These are phyloP conservation scores for Suillus subaureus DNA, from an alignment of 768 basidiomycete species.

Conservation along the genomic window DNA sequence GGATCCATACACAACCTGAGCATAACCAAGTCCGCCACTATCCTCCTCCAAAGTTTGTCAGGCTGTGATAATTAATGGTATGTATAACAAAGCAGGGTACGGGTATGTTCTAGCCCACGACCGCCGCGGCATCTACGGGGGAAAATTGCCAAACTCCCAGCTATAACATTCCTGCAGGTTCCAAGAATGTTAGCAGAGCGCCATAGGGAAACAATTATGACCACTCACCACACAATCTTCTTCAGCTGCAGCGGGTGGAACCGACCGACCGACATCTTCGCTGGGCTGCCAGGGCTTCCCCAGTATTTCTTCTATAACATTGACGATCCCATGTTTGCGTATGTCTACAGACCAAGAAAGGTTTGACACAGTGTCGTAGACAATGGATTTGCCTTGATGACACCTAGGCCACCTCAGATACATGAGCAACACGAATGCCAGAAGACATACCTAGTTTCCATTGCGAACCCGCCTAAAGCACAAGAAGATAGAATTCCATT, in stretches of 20 bases:
- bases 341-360: constrained; percentile 85
- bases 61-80: background rate
- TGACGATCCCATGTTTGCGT: constrained; percentile 77
- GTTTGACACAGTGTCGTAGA: constrained; percentile 91
- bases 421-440: constrained; percentile 4
- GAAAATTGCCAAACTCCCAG: constrained; percentile 66
- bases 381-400: constrained; percentile 81
- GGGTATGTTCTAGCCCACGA: background rate
- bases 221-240: constrained; percentile 71
- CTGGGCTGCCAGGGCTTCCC: constrained; percentile 71
- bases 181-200: background rate
- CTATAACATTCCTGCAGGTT: constrained; percentile 61
- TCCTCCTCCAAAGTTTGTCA: background rate
- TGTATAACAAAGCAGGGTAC: background rate
- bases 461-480: constrained; percentile 84
- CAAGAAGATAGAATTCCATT: constrained; percentile 82
- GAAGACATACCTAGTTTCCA: constrained; percentile 66
- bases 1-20: background rate
- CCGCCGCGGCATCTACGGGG: constrained; percentile 3
- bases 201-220: background rate
- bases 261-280: constrained; percentile 60
- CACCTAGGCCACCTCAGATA: constrained; percentile 48
- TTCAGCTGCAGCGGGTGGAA: constrained; percentile 55
- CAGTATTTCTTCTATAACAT: constrained; percentile 75
- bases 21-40: background rate